Evolutionary conservation across 2,329 filamentous ascomycete genomes (phyloP), one percentile per base, ranked within the genome.

Genomic region (Tricladium varicosporioides): DNA sequence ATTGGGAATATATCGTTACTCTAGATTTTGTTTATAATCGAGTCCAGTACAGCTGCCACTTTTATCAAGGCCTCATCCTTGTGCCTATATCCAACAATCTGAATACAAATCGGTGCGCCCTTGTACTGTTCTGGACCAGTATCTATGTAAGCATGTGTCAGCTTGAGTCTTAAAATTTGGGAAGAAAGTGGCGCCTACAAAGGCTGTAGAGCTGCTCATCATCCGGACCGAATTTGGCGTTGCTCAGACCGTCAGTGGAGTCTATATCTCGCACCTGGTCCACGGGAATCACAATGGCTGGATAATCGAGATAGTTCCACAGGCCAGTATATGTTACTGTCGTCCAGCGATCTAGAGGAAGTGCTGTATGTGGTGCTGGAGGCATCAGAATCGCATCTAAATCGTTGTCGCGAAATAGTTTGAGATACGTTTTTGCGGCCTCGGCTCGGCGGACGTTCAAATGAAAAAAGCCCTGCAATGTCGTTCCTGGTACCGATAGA

Each of bases 221-320:
- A 5, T 62, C 57, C 13, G 63, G 50, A 1, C 70, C 66, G 33
- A 61, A 71, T 43, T 64, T 66, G 1, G 65, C 66, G 22, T 66
- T 65, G 22, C 54, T 62, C 40, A 63, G 18, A 57, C 68, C 65
- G 46, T 70, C 69, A 8, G 57, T 54, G 1, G 33, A n/a, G 48
- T 71, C 69, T 8, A 51, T 45, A 1, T 66, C 62, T 46, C 46
- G 59, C 32, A 69, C 64, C 45, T 66, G 16, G 47, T 64, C 74
- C 1, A 76, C 80, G 0, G 81, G 81, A 59, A 85, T 80, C 1
- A 79, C 75, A 19, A 78, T 63, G 3, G 75, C 76, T 1, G 81
- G 78, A 66, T 81, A 82, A 62, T 84, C 80, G 7, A 84, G 72
- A 52, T 83, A 60, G 64, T 84, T 84, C 80, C 79, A 85, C 58